Evolutionary conservation across 148 eudicot species (phyloP), one percentile per base, ranked within the genome.

Genomic region (Pharnaceum exiguum): DNA sequence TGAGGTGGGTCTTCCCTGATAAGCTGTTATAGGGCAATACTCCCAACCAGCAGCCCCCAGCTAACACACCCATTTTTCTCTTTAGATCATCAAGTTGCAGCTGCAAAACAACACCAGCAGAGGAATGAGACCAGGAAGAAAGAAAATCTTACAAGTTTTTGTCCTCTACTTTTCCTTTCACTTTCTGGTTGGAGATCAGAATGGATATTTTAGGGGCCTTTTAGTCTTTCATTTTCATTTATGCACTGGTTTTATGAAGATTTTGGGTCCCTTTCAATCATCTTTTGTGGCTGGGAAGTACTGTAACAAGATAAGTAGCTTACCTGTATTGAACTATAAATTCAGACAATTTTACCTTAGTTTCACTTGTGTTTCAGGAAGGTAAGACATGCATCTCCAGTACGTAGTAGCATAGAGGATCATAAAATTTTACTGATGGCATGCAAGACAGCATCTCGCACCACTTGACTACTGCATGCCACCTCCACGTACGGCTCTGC

Each of bases 11-110:
- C 10, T 62, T 62, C 52, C 38, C 36, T 17, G 38, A 37, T 30
- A 73, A 43, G 25, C 8, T 28, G 29, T 3, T 45, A 53, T n/a
- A 27, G 2, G 59, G 18, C 24, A 50, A 23, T 28, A 27, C 46
- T 28, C 58, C 25, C 55, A 56, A 56, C 12, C 61, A 53, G 59
- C 44, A 65, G 59, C 63, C 55, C 66, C 78, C 55, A 60, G 62
- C 52, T 35, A 77, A 59, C 46, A 67, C 44, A 54, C 67, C 72
- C 85, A 77, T 80, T 58, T n/a, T 30, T 47, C 19, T 10, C 5
- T 27, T 28, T 37, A 46, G 30, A n/a, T 55, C 48, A 42, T 24
- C 33, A 30, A 45, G 24, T 0, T 31, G 26, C 35, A 47, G 15
- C 22, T 25, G 10, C 21, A 22, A 6, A n/a, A 44, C n/a, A n/a